phyloP scores from a whole-genome alignment of 257 asterid species.

The Solanum habrochaites region DNA sequence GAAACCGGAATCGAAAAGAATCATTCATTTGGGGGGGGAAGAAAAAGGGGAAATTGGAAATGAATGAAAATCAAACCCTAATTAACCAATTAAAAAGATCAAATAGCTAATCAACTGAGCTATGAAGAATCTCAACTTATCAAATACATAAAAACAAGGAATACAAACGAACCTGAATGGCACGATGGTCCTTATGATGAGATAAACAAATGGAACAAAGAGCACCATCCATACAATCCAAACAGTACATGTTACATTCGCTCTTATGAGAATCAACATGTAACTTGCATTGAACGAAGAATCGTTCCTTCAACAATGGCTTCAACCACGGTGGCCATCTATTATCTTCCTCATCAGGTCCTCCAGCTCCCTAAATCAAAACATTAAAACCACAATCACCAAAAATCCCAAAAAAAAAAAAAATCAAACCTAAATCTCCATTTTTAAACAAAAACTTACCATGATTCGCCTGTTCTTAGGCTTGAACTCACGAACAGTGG shows the following conservation, averaged over 20 bases:
- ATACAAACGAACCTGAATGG: constrained; percentile 34
- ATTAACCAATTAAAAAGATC: background rate
- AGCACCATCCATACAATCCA: constrained; percentile 49
- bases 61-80: background rate
- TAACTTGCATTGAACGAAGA: constrained; percentile 44
- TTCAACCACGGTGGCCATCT: constrained; percentile 66
- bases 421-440: background rate
- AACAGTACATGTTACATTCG: constrained; percentile 57
- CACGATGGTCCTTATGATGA: constrained; percentile 42
- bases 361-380: constrained; percentile 48
- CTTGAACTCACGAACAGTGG: constrained; percentile 61
- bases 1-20: background rate
- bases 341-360: constrained; percentile 57
- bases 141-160: background rate
- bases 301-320: constrained; percentile 30
- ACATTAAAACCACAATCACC: background rate
- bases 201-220: constrained; percentile 46
- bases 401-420: background rate
- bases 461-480: constrained; percentile 62
- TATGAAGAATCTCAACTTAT: background rate
- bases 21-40: background rate
- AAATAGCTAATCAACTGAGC: background rate
- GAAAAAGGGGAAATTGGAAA: background rate
- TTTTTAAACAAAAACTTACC: constrained; percentile 14
- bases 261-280: constrained; percentile 50